Evolutionary conservation across 2,329 filamentous ascomycete genomes (phyloP), one percentile per base, ranked within the genome.

Genomic region (Alternaria triticina): DNA sequence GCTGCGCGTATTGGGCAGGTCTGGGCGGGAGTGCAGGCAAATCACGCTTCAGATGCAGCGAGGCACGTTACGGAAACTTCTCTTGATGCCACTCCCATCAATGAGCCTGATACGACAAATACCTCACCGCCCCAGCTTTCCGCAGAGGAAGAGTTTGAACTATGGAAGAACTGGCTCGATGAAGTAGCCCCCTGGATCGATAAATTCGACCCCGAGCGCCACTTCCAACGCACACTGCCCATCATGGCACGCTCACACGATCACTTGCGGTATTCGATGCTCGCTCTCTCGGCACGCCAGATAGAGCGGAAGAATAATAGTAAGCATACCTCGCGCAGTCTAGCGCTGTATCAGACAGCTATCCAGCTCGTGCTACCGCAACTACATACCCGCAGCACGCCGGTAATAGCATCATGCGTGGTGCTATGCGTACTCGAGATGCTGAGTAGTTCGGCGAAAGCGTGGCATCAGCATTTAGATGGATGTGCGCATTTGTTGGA

Each of bases 121-220:
- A 33, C 30, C 12, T 23, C 49, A 2, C 9, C 44, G 8, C 23
- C 44, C 12, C 52, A 58, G 15, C 46, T 70, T 13, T 62, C 62
- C 3, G 36, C 61, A 3, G 67, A 70, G 25, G 49, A 65, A 55
- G 66, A 70, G 5, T 65, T 62, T 6, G 50, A 54, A 20, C 28
- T 71, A 3, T 71, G 68, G 69, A 70, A 70, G 17, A 70, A 86
- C 49, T 87, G 85, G 72, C 81, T 87, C 15, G 80, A 82, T 0
- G 84, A 87, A 64, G 83, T 86, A 28, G 85, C 85, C 2, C 83
- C 83, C 13, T 86, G 85, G 84, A 82, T 88, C 4, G 86, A 88
- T 67, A 88, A 86, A 75, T 87, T 88, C 54, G 86, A 88, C 62
- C 79, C 80, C 20, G 77, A 84, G n/a, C 82, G 83, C 1, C 84